These are phyloP conservation scores for Serendipita indica DNA, from an alignment of 768 basidiomycete genomes.

Conservation along the genomic window DNA sequence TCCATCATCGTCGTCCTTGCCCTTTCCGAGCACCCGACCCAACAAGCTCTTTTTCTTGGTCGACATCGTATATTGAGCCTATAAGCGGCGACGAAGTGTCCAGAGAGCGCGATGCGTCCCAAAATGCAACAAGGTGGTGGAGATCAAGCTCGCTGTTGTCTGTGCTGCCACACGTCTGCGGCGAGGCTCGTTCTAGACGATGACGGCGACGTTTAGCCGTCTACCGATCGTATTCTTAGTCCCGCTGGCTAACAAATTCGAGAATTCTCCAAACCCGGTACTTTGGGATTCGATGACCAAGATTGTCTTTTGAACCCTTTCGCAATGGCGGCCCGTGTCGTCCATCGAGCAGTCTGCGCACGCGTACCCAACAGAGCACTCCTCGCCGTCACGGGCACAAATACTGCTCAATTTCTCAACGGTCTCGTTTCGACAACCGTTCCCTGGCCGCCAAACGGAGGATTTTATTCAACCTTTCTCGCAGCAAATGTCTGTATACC, in stretches of 20 bases:
- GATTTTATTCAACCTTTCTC: conserved; percentile 57
- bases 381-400: conserved; percentile 64
- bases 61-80: background rate
- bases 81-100: background rate
- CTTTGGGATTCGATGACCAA: background rate
- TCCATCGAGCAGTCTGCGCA: conserved; percentile 27
- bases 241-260: background rate
- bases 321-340: background rate
- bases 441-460: conserved; percentile 29
- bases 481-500: conserved; percentile 52
- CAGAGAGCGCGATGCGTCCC: background rate
- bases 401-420: conserved; percentile 69
- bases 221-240: background rate
- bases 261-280: background rate
- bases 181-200: background rate
- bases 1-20: background rate
- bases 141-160: conserved; percentile 3
- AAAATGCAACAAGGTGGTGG: background rate
- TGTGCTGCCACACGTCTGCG: background rate
- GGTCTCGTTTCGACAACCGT: conserved; percentile 49
- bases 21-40: background rate
- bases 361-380: conserved; percentile 50
- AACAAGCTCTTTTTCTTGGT: background rate
- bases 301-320: background rate
- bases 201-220: background rate